Percentiles rank a stretch among this genome's conserved stretches.
Conservation (phyloP, 345 rosid species). For the Boechera divaricarpa region DNA sequence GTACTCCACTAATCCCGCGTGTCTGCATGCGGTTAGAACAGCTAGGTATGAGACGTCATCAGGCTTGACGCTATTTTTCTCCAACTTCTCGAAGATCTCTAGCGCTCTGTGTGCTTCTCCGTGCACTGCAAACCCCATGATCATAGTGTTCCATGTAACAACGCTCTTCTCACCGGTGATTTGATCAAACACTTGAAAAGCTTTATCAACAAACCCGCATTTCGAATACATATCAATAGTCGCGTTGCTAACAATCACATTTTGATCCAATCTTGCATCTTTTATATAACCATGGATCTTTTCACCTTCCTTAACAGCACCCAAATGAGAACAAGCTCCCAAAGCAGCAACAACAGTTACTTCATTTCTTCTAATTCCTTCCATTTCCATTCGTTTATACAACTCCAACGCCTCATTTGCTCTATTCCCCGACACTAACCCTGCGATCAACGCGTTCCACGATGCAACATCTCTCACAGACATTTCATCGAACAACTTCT, state of each 20-base stretch:
- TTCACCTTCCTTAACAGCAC: conserved; percentile 72
- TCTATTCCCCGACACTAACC: conserved; percentile 66
- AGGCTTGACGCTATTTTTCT: conserved; percentile 50
- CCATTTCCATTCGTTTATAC: conserved; percentile 63
- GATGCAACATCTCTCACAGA: conserved; percentile 67
- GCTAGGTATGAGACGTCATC: conserved; percentile 74
- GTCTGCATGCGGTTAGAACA: conserved; percentile 78
- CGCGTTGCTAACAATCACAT: conserved; percentile 70
- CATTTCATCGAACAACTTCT: conserved; percentile 81
- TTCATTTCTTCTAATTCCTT: conserved; percentile 64
- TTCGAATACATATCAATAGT: conserved; percentile 84
- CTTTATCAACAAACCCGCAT: conserved; percentile 78
- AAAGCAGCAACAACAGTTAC: conserved; percentile 78
- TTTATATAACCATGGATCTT: conserved; percentile 54
- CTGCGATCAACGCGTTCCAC: conserved; percentile 87
- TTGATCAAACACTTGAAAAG: conserved; percentile 59
- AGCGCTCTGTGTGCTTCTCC: conserved; percentile 73
- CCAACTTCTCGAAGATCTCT: conserved; percentile 64
- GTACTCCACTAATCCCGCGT: conserved; percentile 79
- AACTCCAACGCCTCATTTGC: conserved; percentile 69
- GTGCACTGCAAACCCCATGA: conserved; percentile 82
- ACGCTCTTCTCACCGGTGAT: conserved; percentile 55
- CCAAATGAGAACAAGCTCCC: conserved; percentile 79
- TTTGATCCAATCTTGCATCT: conserved; percentile 59
- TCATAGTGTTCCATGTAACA: conserved; percentile 92